Evolutionary conservation across 169 alveolate species (phyloP), one percentile per base, ranked within the genome.

Genomic region (Fabrea salina): DNA sequence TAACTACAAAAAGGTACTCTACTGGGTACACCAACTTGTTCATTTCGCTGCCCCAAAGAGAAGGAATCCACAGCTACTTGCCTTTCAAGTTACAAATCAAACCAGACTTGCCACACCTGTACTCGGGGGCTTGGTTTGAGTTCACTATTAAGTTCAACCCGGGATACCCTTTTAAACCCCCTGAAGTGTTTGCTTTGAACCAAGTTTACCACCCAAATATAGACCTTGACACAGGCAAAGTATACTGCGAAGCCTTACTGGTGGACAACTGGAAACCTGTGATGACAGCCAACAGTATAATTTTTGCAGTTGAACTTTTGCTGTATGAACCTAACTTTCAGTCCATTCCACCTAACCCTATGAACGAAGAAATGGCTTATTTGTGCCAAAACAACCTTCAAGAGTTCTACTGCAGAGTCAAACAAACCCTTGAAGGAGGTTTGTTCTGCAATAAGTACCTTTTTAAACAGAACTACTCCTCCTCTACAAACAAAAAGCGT

Each of bases 121-220:
- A 64, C 56, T 33, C 76, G 1, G 35, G 35, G 16, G 76, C 76
- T 22, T n/a, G 25, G 25, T 64, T 64, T 37, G 22, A 40, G 5
- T 37, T 25, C 19, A 19, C n/a, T 19, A 64, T 64, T 22, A 33
- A 64, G 35, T n/a, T 64, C 2, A 37, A 4, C 56, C 57, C 50
- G 5, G 56, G 56, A 19, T 64, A 64, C 56, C 76, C 76, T 5
- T 64, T 37, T 40, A 37, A 40, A 3, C 76, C 76, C 19, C 76
- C 76, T 2, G n/a, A 7, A 37, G 56, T 64, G n/a, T 19, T 37
- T 32, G 50, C 22, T 1, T 19, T 13, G 40, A 64, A 64, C 35
- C 50, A 40, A 64, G 76, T 64, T 37, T 64, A 40, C 13, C 76
- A 64, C 40, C 76, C 76, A 19, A 64, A 64, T 41, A 64, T 64